Evolutionary conservation across 495 filamentous ascomycete species (phyloP).

Genomic region (Venustampulla echinocandica): DNA sequence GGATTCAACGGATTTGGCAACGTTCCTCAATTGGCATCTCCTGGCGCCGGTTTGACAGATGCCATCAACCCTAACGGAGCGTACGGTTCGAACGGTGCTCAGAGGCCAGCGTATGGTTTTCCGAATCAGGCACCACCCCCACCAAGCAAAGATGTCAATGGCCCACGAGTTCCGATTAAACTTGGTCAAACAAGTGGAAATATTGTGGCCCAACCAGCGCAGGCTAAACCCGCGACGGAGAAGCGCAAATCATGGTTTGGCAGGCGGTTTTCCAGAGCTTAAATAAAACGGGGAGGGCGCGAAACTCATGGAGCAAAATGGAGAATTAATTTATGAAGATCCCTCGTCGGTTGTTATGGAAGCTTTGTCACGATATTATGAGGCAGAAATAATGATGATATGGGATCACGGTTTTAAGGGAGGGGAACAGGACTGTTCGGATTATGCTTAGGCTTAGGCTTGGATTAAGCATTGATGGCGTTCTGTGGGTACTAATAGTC

Average conservation of each 20-base stretch:
- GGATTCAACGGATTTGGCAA: slow-evolving; percentile 33
- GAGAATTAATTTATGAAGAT: no score
- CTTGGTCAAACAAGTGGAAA: slow-evolving; percentile 19
- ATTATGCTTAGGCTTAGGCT: no score
- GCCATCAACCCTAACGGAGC: slow-evolving; percentile 20
- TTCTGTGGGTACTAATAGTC: no score
- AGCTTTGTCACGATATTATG: no score
- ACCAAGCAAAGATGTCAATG: slow-evolving; percentile 30
- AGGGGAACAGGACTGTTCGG: no score
- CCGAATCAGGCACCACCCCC: slow-evolving; percentile 23
- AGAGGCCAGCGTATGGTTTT: slow-evolving; percentile 16
- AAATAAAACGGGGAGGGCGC: slow-evolving; percentile 5
- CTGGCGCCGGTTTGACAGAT: slow-evolving; percentile 33
- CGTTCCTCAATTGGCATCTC: slow-evolving; percentile 31
- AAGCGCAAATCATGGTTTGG: slow-evolving; percentile 89
- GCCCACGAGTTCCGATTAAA: slow-evolving; percentile 26
- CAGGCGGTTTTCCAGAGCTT: slow-evolving; percentile 65
- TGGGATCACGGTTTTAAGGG: no score
- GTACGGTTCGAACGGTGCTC: slow-evolving; percentile 16
- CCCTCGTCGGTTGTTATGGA: no score
- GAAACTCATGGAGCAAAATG: no score
- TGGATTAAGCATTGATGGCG: no score
- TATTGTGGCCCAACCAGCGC: neutral
- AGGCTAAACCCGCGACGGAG: slow-evolving; percentile 30
- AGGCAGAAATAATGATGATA: no score